These are phyloP conservation scores for Scheffersomyces spartinae DNA, from an alignment of 805 yeast genomes.

Conservation along the genomic window DNA sequence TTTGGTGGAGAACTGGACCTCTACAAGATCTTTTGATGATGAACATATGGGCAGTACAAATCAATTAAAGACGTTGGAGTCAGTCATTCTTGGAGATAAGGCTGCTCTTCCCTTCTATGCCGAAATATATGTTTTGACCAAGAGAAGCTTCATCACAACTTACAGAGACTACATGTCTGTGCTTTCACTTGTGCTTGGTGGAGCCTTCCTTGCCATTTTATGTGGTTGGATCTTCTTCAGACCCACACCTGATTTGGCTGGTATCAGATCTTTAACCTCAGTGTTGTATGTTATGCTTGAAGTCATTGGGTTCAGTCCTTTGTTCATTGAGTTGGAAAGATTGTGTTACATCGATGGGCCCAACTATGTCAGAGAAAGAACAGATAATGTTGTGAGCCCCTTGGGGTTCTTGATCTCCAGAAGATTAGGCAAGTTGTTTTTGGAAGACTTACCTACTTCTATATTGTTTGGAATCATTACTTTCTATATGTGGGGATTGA, in stretches of 20 bases:
- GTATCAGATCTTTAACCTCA: constrained; percentile 47
- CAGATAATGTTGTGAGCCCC: constrained; percentile 56
- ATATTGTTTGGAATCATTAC: constrained; percentile 48
- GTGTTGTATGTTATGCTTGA: constrained; percentile 25
- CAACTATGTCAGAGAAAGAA: constrained; percentile 43
- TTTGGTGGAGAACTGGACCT: constrained; percentile 19
- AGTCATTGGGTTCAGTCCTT: constrained; percentile 27
- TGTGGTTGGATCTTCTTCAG: constrained; percentile 69
- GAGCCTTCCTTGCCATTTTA: constrained; percentile 42
- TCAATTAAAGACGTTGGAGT: background rate
- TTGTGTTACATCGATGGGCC: constrained; percentile 27
- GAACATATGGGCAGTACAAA: no score
- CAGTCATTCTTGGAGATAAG: background rate
- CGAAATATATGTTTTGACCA: constrained; percentile 21
- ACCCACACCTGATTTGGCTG: constrained; percentile 48
- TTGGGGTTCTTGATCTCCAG: constrained; percentile 58
- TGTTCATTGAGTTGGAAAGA: constrained; percentile 27
- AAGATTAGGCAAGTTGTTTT: constrained; percentile 48
- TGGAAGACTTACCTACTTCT: constrained; percentile 61
- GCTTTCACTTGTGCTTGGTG: constrained; percentile 25
- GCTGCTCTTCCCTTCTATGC: constrained; percentile 11
- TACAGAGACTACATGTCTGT: constrained; percentile 20
- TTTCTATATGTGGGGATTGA: constrained; percentile 53
- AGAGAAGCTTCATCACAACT: constrained; percentile 17
- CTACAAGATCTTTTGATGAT: no score